phyloP scores from a whole-genome alignment of 352 stramenopile genomes.

The Phytophthora citricola region DNA sequence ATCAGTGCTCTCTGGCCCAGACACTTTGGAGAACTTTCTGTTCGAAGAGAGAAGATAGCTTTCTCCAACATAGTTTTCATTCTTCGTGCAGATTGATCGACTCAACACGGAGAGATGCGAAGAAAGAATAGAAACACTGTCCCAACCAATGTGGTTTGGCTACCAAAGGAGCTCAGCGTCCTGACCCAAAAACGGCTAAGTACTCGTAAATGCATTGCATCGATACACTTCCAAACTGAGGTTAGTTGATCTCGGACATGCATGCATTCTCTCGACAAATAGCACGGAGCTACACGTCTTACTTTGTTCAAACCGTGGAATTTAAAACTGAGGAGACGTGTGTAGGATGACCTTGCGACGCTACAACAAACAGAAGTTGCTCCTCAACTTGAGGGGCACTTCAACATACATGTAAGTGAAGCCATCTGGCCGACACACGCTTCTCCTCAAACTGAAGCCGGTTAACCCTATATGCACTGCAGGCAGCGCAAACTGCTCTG shows the following conservation, averaged over 20 bases:
- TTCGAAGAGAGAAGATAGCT: no score
- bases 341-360: slow-evolving; percentile 11
- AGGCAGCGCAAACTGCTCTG: background rate
- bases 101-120: no score
- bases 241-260: no score
- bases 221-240: no score
- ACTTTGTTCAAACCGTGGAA: background rate
- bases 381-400: slow-evolving; percentile 23
- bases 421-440: slow-evolving; percentile 14
- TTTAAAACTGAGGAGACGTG: background rate
- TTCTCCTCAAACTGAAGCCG: slow-evolving; percentile 1
- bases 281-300: background rate
- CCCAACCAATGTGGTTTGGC: no score
- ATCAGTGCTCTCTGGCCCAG: background rate
- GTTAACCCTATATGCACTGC: background rate
- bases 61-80: no score
- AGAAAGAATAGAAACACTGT: no score
- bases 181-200: no score
- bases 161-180: no score
- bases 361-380: slow-evolving; percentile 8
- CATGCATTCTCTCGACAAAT: no score
- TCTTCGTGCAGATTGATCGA: no score
- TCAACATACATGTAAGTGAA: slow-evolving; percentile 20
- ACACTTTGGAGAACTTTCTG: background rate
- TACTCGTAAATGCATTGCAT: no score